phyloP scores from a whole-genome alignment of 306 rosid species.

The Crataegus laevigata region DNA sequence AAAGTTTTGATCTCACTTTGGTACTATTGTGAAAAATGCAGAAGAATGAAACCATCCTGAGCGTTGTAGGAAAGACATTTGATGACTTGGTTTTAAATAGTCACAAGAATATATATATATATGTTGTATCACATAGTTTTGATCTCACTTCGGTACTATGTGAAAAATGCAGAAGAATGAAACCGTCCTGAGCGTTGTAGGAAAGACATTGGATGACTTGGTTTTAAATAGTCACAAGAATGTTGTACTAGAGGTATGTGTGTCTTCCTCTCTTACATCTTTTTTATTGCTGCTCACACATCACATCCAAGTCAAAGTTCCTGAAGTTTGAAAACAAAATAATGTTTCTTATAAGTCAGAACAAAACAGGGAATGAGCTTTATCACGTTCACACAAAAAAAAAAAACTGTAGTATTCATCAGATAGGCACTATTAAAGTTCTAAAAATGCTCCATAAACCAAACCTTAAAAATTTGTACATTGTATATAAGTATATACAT shows the following conservation, averaged over 20 bases:
- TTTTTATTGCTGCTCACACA: not conserved
- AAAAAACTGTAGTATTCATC: not conserved
- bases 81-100: slow-evolving; percentile 59
- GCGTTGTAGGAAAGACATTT: slow-evolving; percentile 68
- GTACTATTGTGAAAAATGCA: slow-evolving; percentile 33
- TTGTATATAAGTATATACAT: not conserved
- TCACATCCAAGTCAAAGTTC: not conserved
- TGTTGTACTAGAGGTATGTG: slow-evolving; percentile 79
- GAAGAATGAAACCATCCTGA: slow-evolving; percentile 52
- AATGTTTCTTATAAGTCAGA: not conserved
- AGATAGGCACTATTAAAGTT: not conserved
- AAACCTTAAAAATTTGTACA: too few relatives aligned
- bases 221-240: slow-evolving; percentile 59
- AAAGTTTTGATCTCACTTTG: not conserved
- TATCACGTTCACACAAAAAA: not conserved
- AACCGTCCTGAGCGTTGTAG: slow-evolving; percentile 51
- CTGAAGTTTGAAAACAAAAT: not conserved
- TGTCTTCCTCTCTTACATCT: slow-evolving; percentile 7
- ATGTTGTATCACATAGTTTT: not conserved
- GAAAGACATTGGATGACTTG: slow-evolving; percentile 63
- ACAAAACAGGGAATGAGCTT: not conserved
- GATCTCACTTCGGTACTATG: slow-evolving; percentile 1
- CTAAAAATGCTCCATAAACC: not conserved
- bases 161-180: slow-evolving; percentile 58
- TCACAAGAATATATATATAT: too few relatives aligned